Base-by-base conservation (phyloP, 345 rosid genomes). In the Microcos paniculata region DNA sequence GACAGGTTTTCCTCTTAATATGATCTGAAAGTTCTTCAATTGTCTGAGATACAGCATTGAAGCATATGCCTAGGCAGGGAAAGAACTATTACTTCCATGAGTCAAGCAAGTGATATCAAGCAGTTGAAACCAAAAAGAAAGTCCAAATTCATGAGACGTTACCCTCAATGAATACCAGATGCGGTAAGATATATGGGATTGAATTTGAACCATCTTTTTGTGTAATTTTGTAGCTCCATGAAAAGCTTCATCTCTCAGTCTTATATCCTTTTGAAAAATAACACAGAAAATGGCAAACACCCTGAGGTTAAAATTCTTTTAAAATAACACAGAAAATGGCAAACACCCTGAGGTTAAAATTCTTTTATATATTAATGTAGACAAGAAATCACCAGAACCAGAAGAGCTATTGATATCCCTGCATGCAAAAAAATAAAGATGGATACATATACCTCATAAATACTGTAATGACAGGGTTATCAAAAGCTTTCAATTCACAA, bases 1-100 rank as follows among this genome's bases (percentile, higher is more conserved):
- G 15, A 95, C 85, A 71, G 91, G 93, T 81, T 87, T 88, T 52
- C 98, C 96, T 80, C 98, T 91, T 77, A 93, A 82, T 59, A 95
- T 71, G 78, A 95, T 90, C 61, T 82, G 87, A 87, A 95, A 95
- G 74, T 85, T 88, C 55, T 84, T 76, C 82, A 95, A 95, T 80
- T 87, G 88, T 76, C 88, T 80, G 72, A 95, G 89, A 73, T 95
- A 95, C 82, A 95, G 76, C 67, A 93, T 79, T 33, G 99, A 93
- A 77, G 88, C 87, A 78, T 95, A 95, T 67, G 94, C 98, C 99
- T 95, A 77, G 65, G 67, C 71, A 81, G 8, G 24, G 59, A 48
- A 76, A 81, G 7, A 19, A 24, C 45, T 68, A 67, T n/a, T 68
- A 45, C 45, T 73, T 15, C 1, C 13, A 71, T 16, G 63, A 58